Conservation (phyloP, 768 basidiomycete genomes). For the Rhizopogon rudus region DNA sequence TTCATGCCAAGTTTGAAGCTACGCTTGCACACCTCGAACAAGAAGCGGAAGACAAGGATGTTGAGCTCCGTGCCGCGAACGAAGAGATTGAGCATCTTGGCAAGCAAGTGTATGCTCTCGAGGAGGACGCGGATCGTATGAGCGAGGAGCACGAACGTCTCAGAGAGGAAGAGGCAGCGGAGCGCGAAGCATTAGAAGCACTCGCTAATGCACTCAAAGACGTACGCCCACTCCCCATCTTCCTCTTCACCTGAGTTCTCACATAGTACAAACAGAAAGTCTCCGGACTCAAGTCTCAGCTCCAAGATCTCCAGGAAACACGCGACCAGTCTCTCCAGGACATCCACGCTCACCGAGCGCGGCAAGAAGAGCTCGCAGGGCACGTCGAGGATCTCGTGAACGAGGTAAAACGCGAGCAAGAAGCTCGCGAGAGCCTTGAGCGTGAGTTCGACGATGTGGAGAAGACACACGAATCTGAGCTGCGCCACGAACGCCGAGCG, state of each 20-base stretch:
- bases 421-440: constrained; percentile 49
- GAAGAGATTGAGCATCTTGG: constrained; percentile 77
- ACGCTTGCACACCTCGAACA: constrained; percentile 72
- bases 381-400: constrained; percentile 70
- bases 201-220: constrained; percentile 77
- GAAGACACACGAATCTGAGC: constrained; percentile 56
- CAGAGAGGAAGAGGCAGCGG: constrained; percentile 71
- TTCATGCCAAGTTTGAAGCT: constrained; percentile 70
- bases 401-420: constrained; percentile 55
- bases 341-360: constrained; percentile 58
- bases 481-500: constrained; percentile 55
- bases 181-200: constrained; percentile 62
- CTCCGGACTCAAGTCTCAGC: constrained; percentile 52
- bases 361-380: constrained; percentile 72
- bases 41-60: constrained; percentile 77
- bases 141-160: constrained; percentile 65
- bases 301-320: constrained; percentile 58
- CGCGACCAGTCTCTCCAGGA: constrained; percentile 64
- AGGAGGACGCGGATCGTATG: constrained; percentile 79
- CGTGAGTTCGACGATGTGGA: constrained; percentile 52
- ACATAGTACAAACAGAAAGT: constrained; percentile 53
- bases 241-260: not conserved
- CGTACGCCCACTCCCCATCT: constrained; percentile 32
- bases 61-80: constrained; percentile 67
- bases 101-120: constrained; percentile 76